phyloP scores from a whole-genome alignment of 1,284 basidiomycete species.

The Austroboletus olivaceoglutinosus region DNA sequence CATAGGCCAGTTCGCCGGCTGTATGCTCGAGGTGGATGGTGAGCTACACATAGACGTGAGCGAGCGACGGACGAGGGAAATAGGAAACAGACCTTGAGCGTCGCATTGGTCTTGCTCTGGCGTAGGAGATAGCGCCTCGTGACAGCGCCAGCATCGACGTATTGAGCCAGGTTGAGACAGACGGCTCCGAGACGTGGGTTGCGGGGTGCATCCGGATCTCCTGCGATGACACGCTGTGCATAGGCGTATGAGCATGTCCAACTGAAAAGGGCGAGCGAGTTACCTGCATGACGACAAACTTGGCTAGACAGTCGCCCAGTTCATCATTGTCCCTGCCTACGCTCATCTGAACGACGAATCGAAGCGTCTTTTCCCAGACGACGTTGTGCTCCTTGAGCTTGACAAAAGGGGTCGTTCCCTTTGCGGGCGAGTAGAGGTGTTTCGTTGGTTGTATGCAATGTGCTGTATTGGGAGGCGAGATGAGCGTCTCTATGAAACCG shows the following conservation, averaged over 20 bases:
- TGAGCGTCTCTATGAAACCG: not conserved
- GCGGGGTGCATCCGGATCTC: slow-evolving; percentile 49
- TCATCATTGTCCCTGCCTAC: slow-evolving; percentile 46
- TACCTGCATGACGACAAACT: slow-evolving; percentile 66
- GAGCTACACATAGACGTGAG: slow-evolving; percentile 44
- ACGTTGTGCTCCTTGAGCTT: slow-evolving; percentile 60
- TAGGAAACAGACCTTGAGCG: slow-evolving; percentile 51
- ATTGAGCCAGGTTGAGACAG: slow-evolving; percentile 73
- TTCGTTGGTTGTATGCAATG: slow-evolving; percentile 13
- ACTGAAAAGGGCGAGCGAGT: not conserved
- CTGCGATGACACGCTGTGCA: slow-evolving; percentile 45
- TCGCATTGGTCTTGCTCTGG: slow-evolving; percentile 78
- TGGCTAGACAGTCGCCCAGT: slow-evolving; percentile 58
- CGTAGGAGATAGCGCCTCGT: slow-evolving; percentile 69
- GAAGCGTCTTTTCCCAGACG: slow-evolving; percentile 55
- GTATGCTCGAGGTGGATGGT: slow-evolving; percentile 60
- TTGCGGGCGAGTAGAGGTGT: slow-evolving; percentile 37
- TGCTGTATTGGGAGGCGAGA: not conserved
- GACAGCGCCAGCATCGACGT: slow-evolving; percentile 61
- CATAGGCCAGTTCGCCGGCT: slow-evolving; percentile 57
- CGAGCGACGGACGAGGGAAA: not conserved
- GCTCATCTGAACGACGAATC: slow-evolving; percentile 60
- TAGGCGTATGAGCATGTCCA: not conserved
- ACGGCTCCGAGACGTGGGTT: slow-evolving; percentile 66
- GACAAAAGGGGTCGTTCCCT: slow-evolving; percentile 56